Conservation (phyloP, 192 early-diverging fungal species). For the Entomortierella lignicola region DNA sequence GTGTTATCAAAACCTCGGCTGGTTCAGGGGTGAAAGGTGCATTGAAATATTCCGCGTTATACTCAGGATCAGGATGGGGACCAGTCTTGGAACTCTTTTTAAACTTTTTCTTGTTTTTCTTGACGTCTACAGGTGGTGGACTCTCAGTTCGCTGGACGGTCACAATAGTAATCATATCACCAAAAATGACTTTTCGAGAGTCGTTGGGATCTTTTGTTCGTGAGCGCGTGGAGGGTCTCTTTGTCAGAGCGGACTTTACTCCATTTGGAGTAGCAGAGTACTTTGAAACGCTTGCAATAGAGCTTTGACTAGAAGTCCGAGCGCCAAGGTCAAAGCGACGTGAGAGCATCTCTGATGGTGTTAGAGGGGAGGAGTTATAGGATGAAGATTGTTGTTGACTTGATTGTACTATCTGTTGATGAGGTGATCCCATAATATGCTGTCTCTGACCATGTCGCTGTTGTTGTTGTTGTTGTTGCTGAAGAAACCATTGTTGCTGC, state of each 20-base stretch:
- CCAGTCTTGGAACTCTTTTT: slow-evolving; percentile 16
- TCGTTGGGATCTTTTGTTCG: slow-evolving; percentile 11
- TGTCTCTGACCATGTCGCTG: neutral
- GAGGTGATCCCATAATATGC: neutral
- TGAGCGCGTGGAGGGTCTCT: slow-evolving; percentile 19
- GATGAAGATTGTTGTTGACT: neutral
- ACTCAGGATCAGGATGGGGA: slow-evolving; percentile 32
- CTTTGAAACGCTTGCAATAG: neutral
- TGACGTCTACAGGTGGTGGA: slow-evolving; percentile 14
- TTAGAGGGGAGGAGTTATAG: neutral
- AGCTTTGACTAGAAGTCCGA: neutral
- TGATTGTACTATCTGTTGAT: neutral
- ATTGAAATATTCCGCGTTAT: slow-evolving; percentile 32
- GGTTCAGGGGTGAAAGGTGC: slow-evolving; percentile 36
- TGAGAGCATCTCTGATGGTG: slow-evolving; percentile 26
- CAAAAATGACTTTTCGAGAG: slow-evolving; percentile 40
- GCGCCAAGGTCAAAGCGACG: slow-evolving; percentile 19
- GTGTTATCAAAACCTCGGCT: slow-evolving; percentile 31
- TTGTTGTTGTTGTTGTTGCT: slow-evolving; percentile 7
- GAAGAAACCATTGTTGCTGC: neutral
- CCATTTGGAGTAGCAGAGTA: neutral
- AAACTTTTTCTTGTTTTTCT: slow-evolving; percentile 26
- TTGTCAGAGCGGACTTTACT: slow-evolving; percentile 26
- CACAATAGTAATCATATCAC: slow-evolving; percentile 43
- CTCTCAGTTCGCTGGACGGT: slow-evolving; percentile 20